Percentiles rank a stretch among this genome's conserved stretches.
These are phyloP conservation scores for Ustilago crameri DNA, from an alignment of 1,284 basidiomycete species.

Conservation along the genomic window DNA sequence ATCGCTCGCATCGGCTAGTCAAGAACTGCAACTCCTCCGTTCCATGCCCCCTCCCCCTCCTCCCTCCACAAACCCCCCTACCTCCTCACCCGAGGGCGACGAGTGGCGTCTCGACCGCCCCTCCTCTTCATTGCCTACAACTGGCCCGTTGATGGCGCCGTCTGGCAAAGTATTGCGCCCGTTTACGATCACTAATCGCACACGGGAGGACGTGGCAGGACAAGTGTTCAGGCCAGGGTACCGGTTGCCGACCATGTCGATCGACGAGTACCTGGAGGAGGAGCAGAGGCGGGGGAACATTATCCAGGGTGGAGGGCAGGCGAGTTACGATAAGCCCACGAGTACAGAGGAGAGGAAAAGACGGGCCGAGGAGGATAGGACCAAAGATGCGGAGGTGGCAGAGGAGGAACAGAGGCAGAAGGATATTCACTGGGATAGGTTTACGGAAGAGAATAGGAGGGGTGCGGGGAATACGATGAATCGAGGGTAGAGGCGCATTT, in stretches of 20 bases:
- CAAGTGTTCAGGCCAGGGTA: constrained; percentile 89
- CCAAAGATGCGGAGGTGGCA: constrained; percentile 76
- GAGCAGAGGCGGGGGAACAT: constrained; percentile 86
- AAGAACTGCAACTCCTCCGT: constrained; percentile 57
- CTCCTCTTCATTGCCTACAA: constrained; percentile 3
- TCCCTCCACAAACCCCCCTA: not conserved
- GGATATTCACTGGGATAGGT: constrained; percentile 59
- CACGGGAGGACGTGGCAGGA: constrained; percentile 74
- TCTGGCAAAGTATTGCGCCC: constrained; percentile 62
- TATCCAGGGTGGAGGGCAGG: constrained; percentile 77
- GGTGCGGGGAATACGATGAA: constrained; percentile 96
- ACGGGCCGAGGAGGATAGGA: constrained; percentile 80
- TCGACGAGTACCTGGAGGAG: constrained; percentile 93
- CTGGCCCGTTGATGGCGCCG: constrained; percentile 55
- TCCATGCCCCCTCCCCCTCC: constrained; percentile 49
- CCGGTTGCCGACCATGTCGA: constrained; percentile 91
- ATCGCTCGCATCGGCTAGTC: constrained; percentile 38
- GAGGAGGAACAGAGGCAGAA: constrained; percentile 71
- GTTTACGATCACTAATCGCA: constrained; percentile 56
- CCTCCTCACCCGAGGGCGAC: not conserved
- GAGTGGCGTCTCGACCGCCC: constrained; percentile 61
- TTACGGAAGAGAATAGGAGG: constrained; percentile 67
- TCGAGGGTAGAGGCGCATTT: constrained; percentile 72
- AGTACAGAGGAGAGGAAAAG: constrained; percentile 69
- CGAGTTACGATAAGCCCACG: constrained; percentile 32